phyloP scores from a whole-genome alignment of 345 rosid species.

The Ceriops zippeliana region DNA sequence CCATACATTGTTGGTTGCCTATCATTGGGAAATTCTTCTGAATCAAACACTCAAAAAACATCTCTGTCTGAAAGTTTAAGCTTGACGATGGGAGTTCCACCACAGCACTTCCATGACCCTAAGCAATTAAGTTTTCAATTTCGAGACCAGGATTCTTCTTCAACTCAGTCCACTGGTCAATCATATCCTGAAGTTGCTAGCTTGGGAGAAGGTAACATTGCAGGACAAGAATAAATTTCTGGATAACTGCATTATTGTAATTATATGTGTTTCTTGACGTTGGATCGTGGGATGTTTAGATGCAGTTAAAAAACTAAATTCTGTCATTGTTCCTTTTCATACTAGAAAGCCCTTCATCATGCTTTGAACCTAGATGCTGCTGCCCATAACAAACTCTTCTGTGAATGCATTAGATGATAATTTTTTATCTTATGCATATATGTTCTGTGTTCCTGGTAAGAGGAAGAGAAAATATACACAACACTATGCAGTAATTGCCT shows the following conservation, averaged over 20 bases:
- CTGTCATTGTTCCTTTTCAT: too few relatives aligned
- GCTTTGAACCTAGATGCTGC: background rate
- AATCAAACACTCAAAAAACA: slow-evolving; percentile 22
- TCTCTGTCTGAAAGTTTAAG: slow-evolving; percentile 38
- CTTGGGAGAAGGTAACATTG: slow-evolving; percentile 40
- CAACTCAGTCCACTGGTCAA: slow-evolving; percentile 68
- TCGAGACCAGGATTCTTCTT: slow-evolving; percentile 66
- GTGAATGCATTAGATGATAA: background rate
- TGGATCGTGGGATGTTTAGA: too few relatives aligned
- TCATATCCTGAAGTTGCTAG: slow-evolving; percentile 57
- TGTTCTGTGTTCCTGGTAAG: background rate
- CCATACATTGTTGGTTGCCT: slow-evolving; percentile 37
- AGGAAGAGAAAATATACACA: too few relatives aligned
- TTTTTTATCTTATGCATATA: background rate
- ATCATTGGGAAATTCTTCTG: slow-evolving; percentile 41
- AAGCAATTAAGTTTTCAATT: slow-evolving; percentile 45
- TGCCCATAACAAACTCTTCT: background rate
- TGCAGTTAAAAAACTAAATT: too few relatives aligned
- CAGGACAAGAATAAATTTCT: slow-evolving; percentile 25
- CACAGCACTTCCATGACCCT: slow-evolving; percentile 29
- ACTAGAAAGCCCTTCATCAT: too few relatives aligned
- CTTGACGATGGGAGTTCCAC: slow-evolving; percentile 48
- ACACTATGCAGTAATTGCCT: too few relatives aligned
- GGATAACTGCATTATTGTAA: slow-evolving; percentile 1
- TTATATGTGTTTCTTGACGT: too few relatives aligned